Base-by-base conservation (phyloP, 176 grass and related monocot genomes). In the Alopecurus myosuroides region DNA sequence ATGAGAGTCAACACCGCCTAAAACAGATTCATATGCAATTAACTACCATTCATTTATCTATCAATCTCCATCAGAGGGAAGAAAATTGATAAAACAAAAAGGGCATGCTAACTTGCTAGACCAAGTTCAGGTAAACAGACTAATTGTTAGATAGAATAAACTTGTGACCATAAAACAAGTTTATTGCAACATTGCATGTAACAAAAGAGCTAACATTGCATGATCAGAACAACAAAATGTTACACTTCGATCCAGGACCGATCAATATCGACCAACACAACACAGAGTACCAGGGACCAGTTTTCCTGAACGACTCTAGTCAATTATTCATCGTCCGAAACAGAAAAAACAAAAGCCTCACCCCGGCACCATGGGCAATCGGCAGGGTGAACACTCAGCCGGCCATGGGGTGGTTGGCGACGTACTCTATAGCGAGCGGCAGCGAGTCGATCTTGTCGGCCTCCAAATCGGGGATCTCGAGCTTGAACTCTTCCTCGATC, bases 401-500 rank as follows among this genome's bases (percentile, higher is more conserved):
- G 52, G 93, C 85, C 90, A 95, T 92, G 71, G 90, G 93, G 73
- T 95, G 93, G 58, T 90, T 89, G 12, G 90, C 88, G 39, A 92
- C 81, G 80, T 95, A 92, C 82, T 95, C 88, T 46, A 95, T 88
- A 34, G 93, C 93, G n/a, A 95, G 90, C 13, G 71, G 79, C 48
- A 89, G 84, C 9, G 93, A 95, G 72, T 92, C 86, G 64, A 95
- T 92, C 83, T 86, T 88, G 76, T 92, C 88, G 1, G 88, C 90
- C 93, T 95, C 93, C 76, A 28, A 15, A 65, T 95, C 93, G 7
- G 90, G 93, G 82, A 95, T 95, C 88, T 92, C 93, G 26, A 95
- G 88, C 83, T 95, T 95, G 90, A 95, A 95, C 83, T 95, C 93
- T 73, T 95, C 93, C 85, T 95, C 93, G 88, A 95, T 81, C 6